A percentile compares a stretch with the other conserved stretches of the same genome.
Conservation (phyloP, 2,329 filamentous ascomycete genomes). For the Whalleya microplaca region DNA sequence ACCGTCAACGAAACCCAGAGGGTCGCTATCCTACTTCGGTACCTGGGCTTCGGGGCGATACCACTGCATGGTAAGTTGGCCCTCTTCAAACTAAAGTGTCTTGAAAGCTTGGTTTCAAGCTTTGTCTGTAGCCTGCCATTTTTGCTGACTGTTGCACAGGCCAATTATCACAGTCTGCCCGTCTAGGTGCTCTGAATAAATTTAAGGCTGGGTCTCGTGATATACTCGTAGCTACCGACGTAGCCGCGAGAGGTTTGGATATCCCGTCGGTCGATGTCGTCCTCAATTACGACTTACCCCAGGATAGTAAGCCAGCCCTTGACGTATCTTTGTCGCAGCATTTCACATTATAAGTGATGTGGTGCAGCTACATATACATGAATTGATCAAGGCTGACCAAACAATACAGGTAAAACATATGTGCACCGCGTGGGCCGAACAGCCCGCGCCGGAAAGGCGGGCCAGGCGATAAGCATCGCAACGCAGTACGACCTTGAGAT, state of each 20-base stretch:
- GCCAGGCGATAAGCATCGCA: slow-evolving; percentile 78
- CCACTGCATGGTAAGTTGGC: slow-evolving; percentile 70
- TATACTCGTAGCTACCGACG: slow-evolving; percentile 90
- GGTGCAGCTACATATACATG: background rate
- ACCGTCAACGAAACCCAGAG: slow-evolving; percentile 92
- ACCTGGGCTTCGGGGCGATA: slow-evolving; percentile 86
- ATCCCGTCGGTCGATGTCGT: slow-evolving; percentile 91
- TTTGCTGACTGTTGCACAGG: slow-evolving; percentile 41
- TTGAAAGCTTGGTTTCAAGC: background rate
- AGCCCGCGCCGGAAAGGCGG: slow-evolving; percentile 82
- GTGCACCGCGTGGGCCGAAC: slow-evolving; percentile 89
- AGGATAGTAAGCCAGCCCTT: slow-evolving; percentile 57
- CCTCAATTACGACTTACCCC: slow-evolving; percentile 82
- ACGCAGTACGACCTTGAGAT: slow-evolving; percentile 80
- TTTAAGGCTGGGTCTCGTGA: slow-evolving; percentile 81
- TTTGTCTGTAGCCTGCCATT: background rate
- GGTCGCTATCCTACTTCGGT: slow-evolving; percentile 78
- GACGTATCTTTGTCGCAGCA: background rate
- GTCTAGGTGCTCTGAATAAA: slow-evolving; percentile 86
- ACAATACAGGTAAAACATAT: slow-evolving; percentile 68
- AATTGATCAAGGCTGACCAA: slow-evolving; percentile 2
- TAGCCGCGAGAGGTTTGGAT: slow-evolving; percentile 90
- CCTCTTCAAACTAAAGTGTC: background rate
- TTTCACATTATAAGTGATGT: background rate
- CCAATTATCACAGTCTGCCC: slow-evolving; percentile 84